A percentile compares a stretch with the other conserved stretches of the same genome.
phyloP scores from a whole-genome alignment of 805 yeast species.

The Torulaspora maleeae region DNA sequence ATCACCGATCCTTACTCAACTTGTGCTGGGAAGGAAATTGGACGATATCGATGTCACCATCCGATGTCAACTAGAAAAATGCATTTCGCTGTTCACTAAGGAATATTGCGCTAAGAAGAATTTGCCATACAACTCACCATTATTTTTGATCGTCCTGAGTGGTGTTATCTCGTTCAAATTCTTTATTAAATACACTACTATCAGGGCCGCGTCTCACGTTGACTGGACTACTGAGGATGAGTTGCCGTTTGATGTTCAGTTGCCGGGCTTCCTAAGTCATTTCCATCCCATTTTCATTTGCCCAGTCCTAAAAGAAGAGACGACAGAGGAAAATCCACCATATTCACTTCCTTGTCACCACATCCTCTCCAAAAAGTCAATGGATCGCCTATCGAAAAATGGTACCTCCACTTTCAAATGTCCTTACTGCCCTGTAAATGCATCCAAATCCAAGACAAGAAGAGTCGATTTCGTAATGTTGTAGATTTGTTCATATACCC shows the following conservation, averaged over 20 bases:
- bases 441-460: conserved; percentile 40
- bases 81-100: conserved; percentile 38
- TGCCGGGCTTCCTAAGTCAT: conserved; percentile 47
- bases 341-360: conserved; percentile 61
- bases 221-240: conserved; percentile 56
- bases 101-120: conserved; percentile 49
- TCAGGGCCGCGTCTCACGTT: conserved; percentile 31
- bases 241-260: conserved; percentile 54
- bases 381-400: conserved; percentile 43
- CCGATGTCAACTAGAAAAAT: conserved; percentile 21
- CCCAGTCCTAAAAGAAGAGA: conserved; percentile 65
- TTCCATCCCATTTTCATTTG: conserved; percentile 68
- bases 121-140: conserved; percentile 49
- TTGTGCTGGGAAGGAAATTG: conserved; percentile 23
- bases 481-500: conserved; percentile 22
- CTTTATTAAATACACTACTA: conserved; percentile 45
- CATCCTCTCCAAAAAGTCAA: conserved; percentile 51
- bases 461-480: conserved; percentile 42
- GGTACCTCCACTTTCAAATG: conserved; percentile 54
- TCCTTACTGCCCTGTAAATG: conserved; percentile 62
- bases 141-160: conserved; percentile 46
- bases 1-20: conserved; percentile 42
- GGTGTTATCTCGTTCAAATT: conserved; percentile 52
- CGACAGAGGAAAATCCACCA: conserved; percentile 59
- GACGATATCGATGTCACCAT: conserved; percentile 23